Conservation (phyloP, 2,329 filamentous ascomycete genomes). For the Ceratocystis papillata region DNA sequence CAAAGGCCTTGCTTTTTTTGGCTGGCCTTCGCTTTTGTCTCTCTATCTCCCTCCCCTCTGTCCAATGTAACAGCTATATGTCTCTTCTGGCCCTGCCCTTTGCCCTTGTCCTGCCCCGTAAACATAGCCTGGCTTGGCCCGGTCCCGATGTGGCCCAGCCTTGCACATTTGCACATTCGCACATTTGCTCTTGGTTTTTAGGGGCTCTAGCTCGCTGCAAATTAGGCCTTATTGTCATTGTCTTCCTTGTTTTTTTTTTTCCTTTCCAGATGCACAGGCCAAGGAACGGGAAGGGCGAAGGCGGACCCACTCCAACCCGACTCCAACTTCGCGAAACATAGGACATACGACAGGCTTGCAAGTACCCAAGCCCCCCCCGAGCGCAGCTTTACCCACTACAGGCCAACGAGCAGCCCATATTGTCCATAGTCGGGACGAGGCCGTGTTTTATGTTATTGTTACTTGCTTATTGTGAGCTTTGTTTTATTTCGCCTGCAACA, state of each 20-base stretch:
- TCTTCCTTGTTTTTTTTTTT: background rate
- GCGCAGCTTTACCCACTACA: background rate
- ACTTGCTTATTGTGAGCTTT: background rate
- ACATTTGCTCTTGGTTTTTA: too few species aligned
- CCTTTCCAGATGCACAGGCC: background rate
- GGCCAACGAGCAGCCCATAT: background rate
- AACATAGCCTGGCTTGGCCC: too few species aligned
- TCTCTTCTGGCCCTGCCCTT: too few species aligned
- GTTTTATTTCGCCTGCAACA: background rate
- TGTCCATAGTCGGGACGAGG: background rate
- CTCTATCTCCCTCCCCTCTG: too few species aligned
- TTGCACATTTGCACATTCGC: too few species aligned
- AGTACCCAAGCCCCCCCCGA: background rate
- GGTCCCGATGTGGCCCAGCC: too few species aligned
- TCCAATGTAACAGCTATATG: too few species aligned
- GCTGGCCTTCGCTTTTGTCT: background rate
- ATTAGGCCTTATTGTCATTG: background rate
- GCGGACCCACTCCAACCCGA: background rate
- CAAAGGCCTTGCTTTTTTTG: background rate
- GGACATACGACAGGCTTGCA: too few species aligned
- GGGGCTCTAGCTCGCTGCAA: too few species aligned
- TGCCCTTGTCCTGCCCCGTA: too few species aligned
- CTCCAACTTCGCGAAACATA: background rate
- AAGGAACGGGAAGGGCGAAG: conserved; percentile 9
- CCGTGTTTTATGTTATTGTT: background rate